Conservation (phyloP, 352 stramenopile species). For the Thalassiosira sp. region DNA sequence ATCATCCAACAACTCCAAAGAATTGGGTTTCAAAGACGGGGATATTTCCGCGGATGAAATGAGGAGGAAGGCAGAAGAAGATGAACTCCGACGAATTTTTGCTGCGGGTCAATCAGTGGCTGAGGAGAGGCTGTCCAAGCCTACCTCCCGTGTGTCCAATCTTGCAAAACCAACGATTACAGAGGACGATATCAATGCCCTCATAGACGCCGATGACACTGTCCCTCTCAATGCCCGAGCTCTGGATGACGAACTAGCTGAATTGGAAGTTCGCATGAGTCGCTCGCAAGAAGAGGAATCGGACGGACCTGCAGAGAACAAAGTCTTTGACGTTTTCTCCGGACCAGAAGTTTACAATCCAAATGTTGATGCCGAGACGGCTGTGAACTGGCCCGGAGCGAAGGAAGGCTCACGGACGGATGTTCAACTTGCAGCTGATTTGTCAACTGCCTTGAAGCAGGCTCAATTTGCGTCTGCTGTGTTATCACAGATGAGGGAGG, state of each 20-base stretch:
- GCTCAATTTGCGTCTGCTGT: slow-evolving; percentile 74
- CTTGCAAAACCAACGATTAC: slow-evolving; percentile 40
- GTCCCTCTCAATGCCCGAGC: slow-evolving; percentile 66
- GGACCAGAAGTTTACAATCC: slow-evolving; percentile 77
- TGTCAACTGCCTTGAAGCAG: slow-evolving; percentile 71
- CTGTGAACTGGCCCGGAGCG: slow-evolving; percentile 77
- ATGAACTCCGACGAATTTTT: slow-evolving; percentile 76
- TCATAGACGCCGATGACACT: slow-evolving; percentile 69
- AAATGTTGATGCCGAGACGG: slow-evolving; percentile 72
- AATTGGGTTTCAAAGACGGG: slow-evolving; percentile 26
- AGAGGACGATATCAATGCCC: slow-evolving; percentile 64
- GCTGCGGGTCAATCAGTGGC: slow-evolving; percentile 61
- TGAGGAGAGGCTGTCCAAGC: slow-evolving; percentile 52
- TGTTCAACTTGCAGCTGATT: slow-evolving; percentile 62
- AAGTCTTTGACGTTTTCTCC: slow-evolving; percentile 78
- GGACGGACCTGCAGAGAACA: slow-evolving; percentile 52
- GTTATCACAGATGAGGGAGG: slow-evolving; percentile 58
- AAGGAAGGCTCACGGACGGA: slow-evolving; percentile 60
- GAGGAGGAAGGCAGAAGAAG: slow-evolving; percentile 49
- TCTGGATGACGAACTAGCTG: slow-evolving; percentile 76
- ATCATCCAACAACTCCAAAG: not conserved
- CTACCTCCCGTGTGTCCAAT: slow-evolving; percentile 12
- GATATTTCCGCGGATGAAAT: no score
- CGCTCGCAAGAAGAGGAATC: slow-evolving; percentile 54
- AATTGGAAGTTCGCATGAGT: slow-evolving; percentile 73